Evolutionary conservation across 2,329 filamentous ascomycete genomes (phyloP).

Genomic region (Akanthomyces lecanii): DNA sequence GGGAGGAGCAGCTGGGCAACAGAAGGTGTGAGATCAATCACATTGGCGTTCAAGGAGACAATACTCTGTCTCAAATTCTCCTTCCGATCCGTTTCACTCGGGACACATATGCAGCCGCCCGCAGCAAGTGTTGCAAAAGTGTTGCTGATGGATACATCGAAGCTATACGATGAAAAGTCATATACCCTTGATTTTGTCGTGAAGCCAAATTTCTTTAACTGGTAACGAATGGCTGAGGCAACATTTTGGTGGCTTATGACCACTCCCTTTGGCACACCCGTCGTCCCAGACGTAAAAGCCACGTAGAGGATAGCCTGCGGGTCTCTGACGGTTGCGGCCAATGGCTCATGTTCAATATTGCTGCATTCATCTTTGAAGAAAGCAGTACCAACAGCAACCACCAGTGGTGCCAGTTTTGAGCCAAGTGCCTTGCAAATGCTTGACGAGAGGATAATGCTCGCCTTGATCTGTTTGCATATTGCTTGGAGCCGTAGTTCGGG

Average conservation of each 20-base stretch:
- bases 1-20: constrained; percentile 18
- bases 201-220: constrained; percentile 10
- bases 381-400: not conserved
- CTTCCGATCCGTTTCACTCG: not conserved
- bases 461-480: constrained; percentile 12
- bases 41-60: not conserved
- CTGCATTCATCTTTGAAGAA: not conserved
- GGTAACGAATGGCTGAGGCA: constrained; percentile 10
- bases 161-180: constrained; percentile 19
- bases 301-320: constrained; percentile 20
- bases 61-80: constrained; percentile 11
- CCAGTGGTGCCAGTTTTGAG: not conserved
- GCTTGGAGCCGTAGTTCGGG: constrained; percentile 15
- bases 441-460: not conserved
- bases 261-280: constrained; percentile 25
- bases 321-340: not conserved
- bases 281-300: constrained; percentile 27
- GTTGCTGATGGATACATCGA: constrained; percentile 9
- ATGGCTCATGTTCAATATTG: not conserved
- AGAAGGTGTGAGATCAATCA: not conserved
- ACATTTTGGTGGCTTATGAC: not conserved
- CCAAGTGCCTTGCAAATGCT: not conserved
- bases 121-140: not conserved
- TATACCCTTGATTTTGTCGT: constrained; percentile 13
- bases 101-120: not conserved